A percentile compares a stretch with the other conserved stretches of the same genome.
phyloP scores from a whole-genome alignment of 2,329 filamentous ascomycete species.

The Xylaria polymorpha region DNA sequence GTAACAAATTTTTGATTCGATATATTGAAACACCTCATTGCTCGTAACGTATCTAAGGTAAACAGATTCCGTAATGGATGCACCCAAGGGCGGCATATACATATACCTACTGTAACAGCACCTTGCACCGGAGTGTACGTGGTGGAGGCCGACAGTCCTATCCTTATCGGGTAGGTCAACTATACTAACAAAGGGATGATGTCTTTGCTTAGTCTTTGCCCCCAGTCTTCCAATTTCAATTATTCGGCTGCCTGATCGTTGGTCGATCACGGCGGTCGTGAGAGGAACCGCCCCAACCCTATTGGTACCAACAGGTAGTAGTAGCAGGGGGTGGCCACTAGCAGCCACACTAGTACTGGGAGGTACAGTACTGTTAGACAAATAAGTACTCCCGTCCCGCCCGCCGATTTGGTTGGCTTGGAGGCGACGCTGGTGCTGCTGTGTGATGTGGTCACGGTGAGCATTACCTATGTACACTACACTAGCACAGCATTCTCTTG shows the following conservation, averaged over 20 bases:
- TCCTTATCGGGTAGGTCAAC: constrained; percentile 13
- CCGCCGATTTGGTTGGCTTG: neutral
- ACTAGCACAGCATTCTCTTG: neutral
- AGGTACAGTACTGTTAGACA: too few relatives aligned
- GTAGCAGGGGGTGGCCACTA: neutral
- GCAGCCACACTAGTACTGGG: neutral
- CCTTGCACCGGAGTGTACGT: neutral
- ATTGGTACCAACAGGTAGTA: neutral
- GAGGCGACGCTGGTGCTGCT: neutral
- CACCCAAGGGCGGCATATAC: neutral
- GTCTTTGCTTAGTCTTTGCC: neutral
- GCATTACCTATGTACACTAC: too few relatives aligned
- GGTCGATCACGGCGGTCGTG: constrained; percentile 1
- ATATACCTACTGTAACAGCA: too few relatives aligned
- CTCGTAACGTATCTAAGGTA: neutral
- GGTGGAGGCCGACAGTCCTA: neutral
- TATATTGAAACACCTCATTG: neutral
- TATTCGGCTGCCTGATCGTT: constrained; percentile 12
- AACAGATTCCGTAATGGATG: neutral
- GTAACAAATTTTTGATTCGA: neutral
- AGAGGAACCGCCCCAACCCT: neutral
- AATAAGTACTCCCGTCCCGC: neutral
- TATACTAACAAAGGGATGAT: constrained; percentile 1
- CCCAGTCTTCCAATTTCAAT: constrained; percentile 12
- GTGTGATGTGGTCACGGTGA: constrained; percentile 9